Evolutionary conservation across 306 rosid species (phyloP).

Genomic region (Fragaria nilgerrensis): DNA sequence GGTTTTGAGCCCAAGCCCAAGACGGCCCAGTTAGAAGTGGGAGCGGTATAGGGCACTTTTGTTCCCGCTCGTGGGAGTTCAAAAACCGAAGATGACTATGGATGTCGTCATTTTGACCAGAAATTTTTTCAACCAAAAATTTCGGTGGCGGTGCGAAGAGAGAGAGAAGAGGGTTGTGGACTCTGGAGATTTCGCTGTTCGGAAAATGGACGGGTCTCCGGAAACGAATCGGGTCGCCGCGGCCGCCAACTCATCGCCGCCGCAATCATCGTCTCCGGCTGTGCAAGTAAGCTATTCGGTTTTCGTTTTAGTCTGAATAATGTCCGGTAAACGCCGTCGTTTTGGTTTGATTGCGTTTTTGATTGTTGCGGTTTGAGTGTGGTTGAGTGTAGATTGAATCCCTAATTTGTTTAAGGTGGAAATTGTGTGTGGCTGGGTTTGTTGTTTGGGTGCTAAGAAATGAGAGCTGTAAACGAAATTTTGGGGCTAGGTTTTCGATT

Average conservation of each 20-base stretch:
- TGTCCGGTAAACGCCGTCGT: background rate
- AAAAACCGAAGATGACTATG: background rate
- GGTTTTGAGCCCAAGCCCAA: background rate
- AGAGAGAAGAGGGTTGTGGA: background rate
- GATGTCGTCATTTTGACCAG: conserved; percentile 4
- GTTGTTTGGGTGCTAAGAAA: background rate
- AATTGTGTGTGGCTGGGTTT: background rate
- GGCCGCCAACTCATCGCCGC: no score
- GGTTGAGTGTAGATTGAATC: no score
- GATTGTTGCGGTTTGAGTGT: no score
- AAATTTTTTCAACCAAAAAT: background rate
- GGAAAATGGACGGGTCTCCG: background rate
- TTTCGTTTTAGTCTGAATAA: background rate
- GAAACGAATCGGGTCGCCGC: background rate
- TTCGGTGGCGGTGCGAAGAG: background rate
- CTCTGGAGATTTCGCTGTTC: background rate
- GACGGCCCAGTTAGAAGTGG: background rate
- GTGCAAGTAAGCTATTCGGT: background rate
- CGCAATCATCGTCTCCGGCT: background rate
- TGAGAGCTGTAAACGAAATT: background rate
- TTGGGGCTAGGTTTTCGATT: background rate
- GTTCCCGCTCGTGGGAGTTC: conserved; percentile 1
- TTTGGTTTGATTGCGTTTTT: background rate
- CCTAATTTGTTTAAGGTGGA: background rate
- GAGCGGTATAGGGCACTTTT: background rate